Percentiles rank a stretch among this genome's conserved stretches.
Conservation (phyloP, 2,329 filamentous ascomycete species). For the Cladosporium sp. region DNA sequence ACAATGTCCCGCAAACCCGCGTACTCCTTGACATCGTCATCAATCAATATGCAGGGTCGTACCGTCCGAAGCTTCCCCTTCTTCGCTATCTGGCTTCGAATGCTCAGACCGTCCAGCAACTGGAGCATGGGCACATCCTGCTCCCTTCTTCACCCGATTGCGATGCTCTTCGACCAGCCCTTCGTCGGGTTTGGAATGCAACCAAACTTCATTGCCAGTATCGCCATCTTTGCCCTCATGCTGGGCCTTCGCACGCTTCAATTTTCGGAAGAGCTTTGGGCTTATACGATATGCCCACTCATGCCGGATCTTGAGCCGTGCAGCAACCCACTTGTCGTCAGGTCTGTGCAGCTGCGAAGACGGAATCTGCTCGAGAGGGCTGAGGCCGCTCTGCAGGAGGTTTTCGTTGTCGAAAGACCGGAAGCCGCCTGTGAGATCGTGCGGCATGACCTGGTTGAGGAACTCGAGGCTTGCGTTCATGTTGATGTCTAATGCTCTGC, state of each 20-base stretch:
- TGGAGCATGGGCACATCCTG: neutral
- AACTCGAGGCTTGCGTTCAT: conserved; percentile 65
- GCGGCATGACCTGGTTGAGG: conserved; percentile 54
- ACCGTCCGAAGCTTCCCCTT: neutral
- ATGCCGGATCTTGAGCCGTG: conserved; percentile 58
- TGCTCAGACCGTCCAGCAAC: neutral
- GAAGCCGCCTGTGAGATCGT: conserved; percentile 50
- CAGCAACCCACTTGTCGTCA: conserved; percentile 57
- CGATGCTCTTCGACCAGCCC: neutral
- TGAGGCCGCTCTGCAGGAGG: conserved; percentile 39
- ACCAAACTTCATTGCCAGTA: conserved; percentile 13
- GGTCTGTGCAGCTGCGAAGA: conserved; percentile 52
- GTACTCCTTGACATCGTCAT: neutral
- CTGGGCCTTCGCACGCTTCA: conserved; percentile 19
- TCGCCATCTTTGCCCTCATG: conserved; percentile 14
- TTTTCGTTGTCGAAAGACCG: conserved; percentile 56
- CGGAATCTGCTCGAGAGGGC: conserved; percentile 48
- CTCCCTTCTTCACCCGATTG: neutral
- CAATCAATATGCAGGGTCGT: neutral
- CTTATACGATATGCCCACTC: conserved; percentile 55
- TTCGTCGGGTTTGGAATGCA: conserved; percentile 9
- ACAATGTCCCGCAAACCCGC: neutral
- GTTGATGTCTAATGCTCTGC: conserved; percentile 63
- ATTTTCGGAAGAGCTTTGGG: conserved; percentile 39
- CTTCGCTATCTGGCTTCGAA: neutral